Conservation (phyloP, 208 protist species). For the Trichomonas vaginalis region DNA sequence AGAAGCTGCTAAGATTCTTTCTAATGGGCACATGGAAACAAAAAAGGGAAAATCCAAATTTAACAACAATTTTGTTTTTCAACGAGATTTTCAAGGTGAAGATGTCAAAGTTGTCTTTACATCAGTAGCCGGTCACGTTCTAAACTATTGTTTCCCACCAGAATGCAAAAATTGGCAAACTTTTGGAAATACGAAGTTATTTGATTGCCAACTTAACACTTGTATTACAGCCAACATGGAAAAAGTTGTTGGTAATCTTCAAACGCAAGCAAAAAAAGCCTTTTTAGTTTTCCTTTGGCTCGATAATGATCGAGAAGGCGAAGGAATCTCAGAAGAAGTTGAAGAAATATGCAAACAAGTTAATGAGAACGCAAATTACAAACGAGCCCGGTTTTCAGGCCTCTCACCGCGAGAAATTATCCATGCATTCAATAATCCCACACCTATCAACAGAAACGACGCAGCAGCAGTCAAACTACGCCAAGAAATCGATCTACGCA, state of each 20-base stretch:
- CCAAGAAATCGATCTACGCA: slow-evolving; percentile 64
- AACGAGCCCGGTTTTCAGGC: slow-evolving; percentile 56
- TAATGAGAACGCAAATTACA: slow-evolving; percentile 30
- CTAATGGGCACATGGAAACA: background rate
- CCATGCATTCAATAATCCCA: slow-evolving; percentile 21
- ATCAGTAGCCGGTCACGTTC: slow-evolving; percentile 83
- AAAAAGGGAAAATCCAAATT: background rate
- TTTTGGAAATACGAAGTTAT: slow-evolving; percentile 63
- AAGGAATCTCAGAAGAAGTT: slow-evolving; percentile 61
- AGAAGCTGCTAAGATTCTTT: slow-evolving; percentile 22
- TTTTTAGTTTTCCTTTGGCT: slow-evolving; percentile 54
- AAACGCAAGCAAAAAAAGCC: slow-evolving; percentile 32
- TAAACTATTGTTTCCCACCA: slow-evolving; percentile 61
- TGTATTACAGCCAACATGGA: slow-evolving; percentile 45
- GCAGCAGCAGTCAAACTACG: slow-evolving; percentile 57
- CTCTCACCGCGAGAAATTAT: slow-evolving; percentile 42
- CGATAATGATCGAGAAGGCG: slow-evolving; percentile 70
- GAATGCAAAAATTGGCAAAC: slow-evolving; percentile 54
- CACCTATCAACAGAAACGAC: slow-evolving; percentile 39
- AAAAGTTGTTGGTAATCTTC: slow-evolving; percentile 52
- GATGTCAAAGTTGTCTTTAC: slow-evolving; percentile 66
- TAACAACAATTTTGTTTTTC: background rate
- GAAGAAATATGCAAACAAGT: slow-evolving; percentile 41
- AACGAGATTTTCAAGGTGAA: background rate
- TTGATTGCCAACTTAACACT: slow-evolving; percentile 49